Base-by-base conservation (phyloP, 331 rosid species). In the Pyracantha coccinea region DNA sequence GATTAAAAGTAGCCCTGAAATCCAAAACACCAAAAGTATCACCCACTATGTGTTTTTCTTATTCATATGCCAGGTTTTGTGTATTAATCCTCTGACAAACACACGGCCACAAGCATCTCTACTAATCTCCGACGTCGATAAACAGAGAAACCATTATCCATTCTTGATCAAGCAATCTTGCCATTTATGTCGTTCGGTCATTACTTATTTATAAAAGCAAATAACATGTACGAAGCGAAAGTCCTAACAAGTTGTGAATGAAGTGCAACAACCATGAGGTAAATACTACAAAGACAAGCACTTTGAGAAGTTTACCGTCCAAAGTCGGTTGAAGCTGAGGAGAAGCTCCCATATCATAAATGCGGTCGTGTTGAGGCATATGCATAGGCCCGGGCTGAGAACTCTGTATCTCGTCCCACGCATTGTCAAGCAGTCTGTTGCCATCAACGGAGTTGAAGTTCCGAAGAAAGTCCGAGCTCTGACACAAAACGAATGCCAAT, bases 371-470 rank as follows among this genome's bases (percentile, higher is more conserved):
- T 65, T 84, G 86, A 57, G 82, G 25, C 16, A 23, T 52, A 57
- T 71, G 74, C 38, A 75, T 74, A 71, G 78, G 90, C 32, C 77
- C 81, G 72, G 77, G 73, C 11, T 44, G 79, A 62, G 75, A 47
- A 35, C 69, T 83, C 70, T 87, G 98, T 66, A 89, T 76, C 84
- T 95, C 97, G 73, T 89, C 75, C 99, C 97, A 95, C 2, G 97
- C 94, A 59, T 87, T 89, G 23, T 91, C 90, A 68, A 95, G 68
- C 33, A 72, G 75, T 62, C 85, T 88, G 20, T 72, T 77, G 45
- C 74, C 78, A 32, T 85, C 90, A 0, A 83, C 91, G 31, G 93
- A 74, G 78, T 90, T 91, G 74, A 89, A 95, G 70, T 88, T 79
- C n/a, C 89, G 83, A 44, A 92, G 73, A 84, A 95, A 95, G 47